phyloP scores from a whole-genome alignment of 2,329 filamentous ascomycete genomes.

The Stemphylium lycopersici region DNA sequence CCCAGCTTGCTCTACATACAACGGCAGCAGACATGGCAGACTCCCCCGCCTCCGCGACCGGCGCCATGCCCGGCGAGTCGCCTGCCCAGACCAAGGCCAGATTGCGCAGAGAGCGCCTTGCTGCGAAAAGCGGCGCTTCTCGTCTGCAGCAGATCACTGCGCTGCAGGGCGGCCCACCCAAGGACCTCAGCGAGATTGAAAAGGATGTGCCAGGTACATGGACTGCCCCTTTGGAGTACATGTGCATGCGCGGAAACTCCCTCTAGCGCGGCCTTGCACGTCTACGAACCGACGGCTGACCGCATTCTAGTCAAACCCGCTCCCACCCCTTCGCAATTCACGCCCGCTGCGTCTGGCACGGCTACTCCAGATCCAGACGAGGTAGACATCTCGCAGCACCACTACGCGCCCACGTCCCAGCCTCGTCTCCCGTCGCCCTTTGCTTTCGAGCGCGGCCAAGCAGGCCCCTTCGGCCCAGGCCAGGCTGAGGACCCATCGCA shows the following conservation, averaged over 20 bases:
- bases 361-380: slow-evolving; percentile 68
- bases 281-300: slow-evolving; percentile 26
- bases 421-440: slow-evolving; percentile 48
- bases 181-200: slow-evolving; percentile 42
- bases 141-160: slow-evolving; percentile 78
- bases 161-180: slow-evolving; percentile 61
- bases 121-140: slow-evolving; percentile 75
- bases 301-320: slow-evolving; percentile 30
- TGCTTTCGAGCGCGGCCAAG: slow-evolving; percentile 34
- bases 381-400: slow-evolving; percentile 79
- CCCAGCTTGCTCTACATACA: slow-evolving; percentile 1
- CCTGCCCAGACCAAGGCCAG: slow-evolving; percentile 66
- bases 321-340: slow-evolving; percentile 23
- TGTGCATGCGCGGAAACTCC: slow-evolving; percentile 11
- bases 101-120: slow-evolving; percentile 77
- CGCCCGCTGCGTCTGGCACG: slow-evolving; percentile 31
- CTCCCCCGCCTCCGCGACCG: slow-evolving; percentile 23
- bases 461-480: slow-evolving; percentile 26
- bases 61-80: slow-evolving; percentile 39
- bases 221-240: slow-evolving; percentile 8
- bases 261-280: neutral
- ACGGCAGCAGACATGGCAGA: slow-evolving; percentile 31
- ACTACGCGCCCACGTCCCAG: slow-evolving; percentile 63
- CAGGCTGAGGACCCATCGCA: slow-evolving; percentile 46
- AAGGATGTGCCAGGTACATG: slow-evolving; percentile 45